These are phyloP conservation scores for Dictyostelium citrinum DNA, from an alignment of 78 protist genomes.

Conservation along the genomic window DNA sequence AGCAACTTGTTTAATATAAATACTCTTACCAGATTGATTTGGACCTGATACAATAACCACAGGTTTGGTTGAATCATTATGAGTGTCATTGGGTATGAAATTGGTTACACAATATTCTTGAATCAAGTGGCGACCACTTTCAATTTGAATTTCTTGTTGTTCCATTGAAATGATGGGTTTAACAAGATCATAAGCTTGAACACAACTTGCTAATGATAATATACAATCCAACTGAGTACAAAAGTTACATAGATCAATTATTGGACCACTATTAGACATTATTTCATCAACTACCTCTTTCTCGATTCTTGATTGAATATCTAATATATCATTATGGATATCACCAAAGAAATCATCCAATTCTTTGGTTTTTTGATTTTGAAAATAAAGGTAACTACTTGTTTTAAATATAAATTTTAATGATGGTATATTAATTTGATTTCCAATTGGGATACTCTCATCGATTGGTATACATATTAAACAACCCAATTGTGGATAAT, in stretches of 20 bases:
- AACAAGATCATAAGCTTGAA: background rate
- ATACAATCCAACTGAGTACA: constrained; percentile 36
- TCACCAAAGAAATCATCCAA: constrained; percentile 67
- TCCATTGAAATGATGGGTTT: constrained; percentile 10
- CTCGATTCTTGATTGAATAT: constrained; percentile 46
- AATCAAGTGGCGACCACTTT: constrained; percentile 40
- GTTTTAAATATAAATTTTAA: constrained; percentile 26
- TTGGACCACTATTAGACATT: background rate
- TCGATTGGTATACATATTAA: constrained; percentile 48
- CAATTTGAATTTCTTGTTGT: background rate
- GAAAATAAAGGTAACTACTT: constrained; percentile 25
- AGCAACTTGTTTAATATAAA: constrained; percentile 53
- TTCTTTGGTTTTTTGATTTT: constrained; percentile 46
- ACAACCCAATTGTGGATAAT: constrained; percentile 75
- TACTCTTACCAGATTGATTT: constrained; percentile 64
- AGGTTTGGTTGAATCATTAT: background rate
- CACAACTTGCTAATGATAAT: background rate
- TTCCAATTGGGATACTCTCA: background rate
- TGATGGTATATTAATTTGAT: constrained; percentile 1
- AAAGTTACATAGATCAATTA: background rate
- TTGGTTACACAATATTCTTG: constrained; percentile 23
- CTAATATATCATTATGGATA: constrained; percentile 62
- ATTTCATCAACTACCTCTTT: constrained; percentile 16
- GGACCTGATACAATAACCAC: constrained; percentile 26
- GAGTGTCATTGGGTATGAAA: constrained; percentile 60